A percentile compares a stretch with the other conserved stretches of the same genome.
phyloP scores from a whole-genome alignment of 768 basidiomycete genomes.

The Leucocoprinus leucothites region DNA sequence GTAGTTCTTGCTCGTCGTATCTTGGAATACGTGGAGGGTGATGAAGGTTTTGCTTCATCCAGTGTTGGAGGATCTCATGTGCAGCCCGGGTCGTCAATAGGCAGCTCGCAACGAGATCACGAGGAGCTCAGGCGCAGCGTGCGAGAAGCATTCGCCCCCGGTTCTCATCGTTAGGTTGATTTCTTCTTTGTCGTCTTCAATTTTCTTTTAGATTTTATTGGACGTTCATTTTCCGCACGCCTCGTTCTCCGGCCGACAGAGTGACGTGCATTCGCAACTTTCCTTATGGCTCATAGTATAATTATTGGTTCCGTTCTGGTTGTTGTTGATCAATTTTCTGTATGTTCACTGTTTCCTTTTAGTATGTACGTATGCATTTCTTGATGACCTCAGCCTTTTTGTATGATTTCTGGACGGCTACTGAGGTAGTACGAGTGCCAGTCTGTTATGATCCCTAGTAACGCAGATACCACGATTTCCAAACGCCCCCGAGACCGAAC shows the following conservation, averaged over 20 bases:
- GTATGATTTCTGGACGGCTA: not conserved
- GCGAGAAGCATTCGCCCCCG: conserved; percentile 73
- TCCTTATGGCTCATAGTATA: conserved; percentile 9
- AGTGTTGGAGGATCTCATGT: conserved; percentile 65
- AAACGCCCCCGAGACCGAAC: not conserved
- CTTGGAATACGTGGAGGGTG: conserved; percentile 81
- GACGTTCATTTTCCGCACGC: conserved; percentile 15
- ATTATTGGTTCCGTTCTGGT: conserved; percentile 4
- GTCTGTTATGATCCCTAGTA: not conserved
- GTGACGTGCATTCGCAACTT: conserved; percentile 14
- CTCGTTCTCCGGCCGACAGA: conserved; percentile 3
- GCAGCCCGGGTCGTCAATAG: conserved; percentile 67
- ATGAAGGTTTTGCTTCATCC: conserved; percentile 57
- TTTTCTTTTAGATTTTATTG: conserved; percentile 12
- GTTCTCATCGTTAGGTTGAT: conserved; percentile 48
- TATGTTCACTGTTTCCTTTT: conserved; percentile 1
- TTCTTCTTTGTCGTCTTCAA: conserved; percentile 14
- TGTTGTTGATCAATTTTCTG: not conserved
- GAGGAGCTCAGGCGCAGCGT: conserved; percentile 82
- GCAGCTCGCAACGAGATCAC: conserved; percentile 63
- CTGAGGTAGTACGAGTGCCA: not conserved
- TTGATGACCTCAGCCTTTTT: not conserved
- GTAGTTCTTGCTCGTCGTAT: conserved; percentile 82
- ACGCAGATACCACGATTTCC: not conserved
- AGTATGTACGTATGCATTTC: conserved; percentile 6